Evolutionary conservation across 768 basidiomycete species (phyloP), one percentile per base, ranked within the genome.

Genomic region (Crassisporium funariophilum): DNA sequence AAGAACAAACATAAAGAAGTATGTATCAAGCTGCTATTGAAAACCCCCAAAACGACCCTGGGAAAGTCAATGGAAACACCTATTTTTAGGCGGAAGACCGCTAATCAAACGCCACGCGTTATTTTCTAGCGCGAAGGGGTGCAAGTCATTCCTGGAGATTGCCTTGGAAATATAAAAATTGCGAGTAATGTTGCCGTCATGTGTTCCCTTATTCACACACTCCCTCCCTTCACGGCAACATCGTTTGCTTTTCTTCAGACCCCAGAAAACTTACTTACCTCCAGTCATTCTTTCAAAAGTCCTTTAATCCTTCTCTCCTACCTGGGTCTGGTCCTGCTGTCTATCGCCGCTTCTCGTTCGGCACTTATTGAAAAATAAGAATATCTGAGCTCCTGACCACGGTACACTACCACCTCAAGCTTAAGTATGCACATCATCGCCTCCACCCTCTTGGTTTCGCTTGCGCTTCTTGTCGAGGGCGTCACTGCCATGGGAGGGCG

Each of bases 251-350:
- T 46, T 41, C 43, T 42, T 47, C 39, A 44, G 23, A 29, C 47
- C 45, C 33, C n/a, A n/a, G n/a, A n/a, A n/a, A n/a, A n/a, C n/a
- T n/a, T n/a, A n/a, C 33, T 24, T 39, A 15, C 15, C 29, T 17
- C 33, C 23, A 44, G 45, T 45, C 57, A 35, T 44, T 54, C 53
- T 37, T 52, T 56, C 50, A 29, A n/a, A n/a, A n/a, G n/a, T n/a
- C n/a, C 33, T 19, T 34, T 48, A 38, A 40, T 41, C 38, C 31
- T 29, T 19, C 34, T 19, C 24, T 27, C 21, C 17, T 24, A 21
- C 23, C 29, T 29, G 34, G 19, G n/a, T n/a, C n/a, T n/a, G n/a
- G n/a, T n/a, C n/a, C n/a, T n/a, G n/a, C n/a, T n/a, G n/a, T n/a
- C n/a, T n/a, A n/a, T n/a, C n/a, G n/a, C n/a, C n/a, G n/a, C n/a